These are phyloP conservation scores for Triangularia verruculosa DNA, from an alignment of 2,329 filamentous ascomycete genomes.

Conservation along the genomic window DNA sequence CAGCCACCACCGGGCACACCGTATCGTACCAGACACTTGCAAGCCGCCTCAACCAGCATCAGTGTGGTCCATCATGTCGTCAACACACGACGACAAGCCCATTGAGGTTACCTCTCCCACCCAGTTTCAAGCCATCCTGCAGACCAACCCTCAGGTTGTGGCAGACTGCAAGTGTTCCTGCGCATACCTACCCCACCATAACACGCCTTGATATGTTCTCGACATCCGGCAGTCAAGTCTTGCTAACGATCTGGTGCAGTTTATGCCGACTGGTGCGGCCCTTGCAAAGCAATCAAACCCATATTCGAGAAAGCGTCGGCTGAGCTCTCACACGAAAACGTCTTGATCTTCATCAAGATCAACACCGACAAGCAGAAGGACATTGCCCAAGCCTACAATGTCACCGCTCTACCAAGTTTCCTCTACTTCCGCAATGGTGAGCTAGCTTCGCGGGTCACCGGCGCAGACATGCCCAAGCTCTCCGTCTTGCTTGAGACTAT, in stretches of 20 bases:
- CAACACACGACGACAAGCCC: constrained; percentile 26
- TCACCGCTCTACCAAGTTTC: constrained; percentile 86
- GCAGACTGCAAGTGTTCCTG: constrained; percentile 70
- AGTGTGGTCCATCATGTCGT: constrained; percentile 23
- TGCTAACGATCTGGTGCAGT: constrained; percentile 49
- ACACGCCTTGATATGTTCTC: background rate
- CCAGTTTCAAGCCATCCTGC: constrained; percentile 67
- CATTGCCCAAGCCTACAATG: constrained; percentile 68
- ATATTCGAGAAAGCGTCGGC: constrained; percentile 74
- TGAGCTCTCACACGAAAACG: constrained; percentile 66
- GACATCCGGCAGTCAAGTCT: background rate
- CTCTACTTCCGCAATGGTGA: constrained; percentile 76
- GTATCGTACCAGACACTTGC: background rate
- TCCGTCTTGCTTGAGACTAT: constrained; percentile 66
- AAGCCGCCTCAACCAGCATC: background rate
- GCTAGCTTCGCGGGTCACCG: constrained; percentile 65
- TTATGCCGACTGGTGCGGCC: constrained; percentile 81
- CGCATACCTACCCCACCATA: constrained; percentile 26
- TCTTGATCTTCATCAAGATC: constrained; percentile 82
- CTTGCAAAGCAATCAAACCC: constrained; percentile 81
- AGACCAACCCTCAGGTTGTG: constrained; percentile 74
- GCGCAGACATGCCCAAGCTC: constrained; percentile 70
- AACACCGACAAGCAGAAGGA: constrained; percentile 75
- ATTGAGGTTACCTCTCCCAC: constrained; percentile 45
- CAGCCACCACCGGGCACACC: background rate